phyloP scores from a whole-genome alignment of 164 flowering plant species.

The Aristolochia fimbriata region DNA sequence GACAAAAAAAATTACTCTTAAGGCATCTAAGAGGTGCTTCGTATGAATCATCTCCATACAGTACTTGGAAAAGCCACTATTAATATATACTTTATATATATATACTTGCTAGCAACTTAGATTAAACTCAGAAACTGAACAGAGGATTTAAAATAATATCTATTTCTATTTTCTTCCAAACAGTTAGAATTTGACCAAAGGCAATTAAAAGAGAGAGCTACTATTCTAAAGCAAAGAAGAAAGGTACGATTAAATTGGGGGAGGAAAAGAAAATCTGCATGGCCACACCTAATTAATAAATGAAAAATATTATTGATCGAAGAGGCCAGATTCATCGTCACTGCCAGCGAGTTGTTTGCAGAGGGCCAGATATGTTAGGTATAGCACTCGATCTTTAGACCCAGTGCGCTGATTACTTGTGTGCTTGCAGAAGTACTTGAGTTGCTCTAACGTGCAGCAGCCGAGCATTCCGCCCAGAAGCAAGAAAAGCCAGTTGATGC shows the following conservation, averaged over 20 bases:
- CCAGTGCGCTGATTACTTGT: conserved; percentile 35
- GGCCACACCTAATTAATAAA: too few species aligned
- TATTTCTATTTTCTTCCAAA: too few species aligned
- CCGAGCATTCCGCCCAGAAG: conserved; percentile 34
- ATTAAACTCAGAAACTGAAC: background rate
- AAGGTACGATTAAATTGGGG: too few species aligned
- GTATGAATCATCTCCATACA: too few species aligned
- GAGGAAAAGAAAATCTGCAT: too few species aligned
- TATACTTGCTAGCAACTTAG: too few species aligned
- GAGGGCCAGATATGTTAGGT: conserved; percentile 22
- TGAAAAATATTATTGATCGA: conserved; percentile 5
- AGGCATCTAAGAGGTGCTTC: conserved; percentile 78
- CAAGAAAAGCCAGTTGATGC: conserved; percentile 45
- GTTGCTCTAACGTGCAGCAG: conserved; percentile 24
- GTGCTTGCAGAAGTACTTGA: conserved; percentile 42
- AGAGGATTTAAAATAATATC: too few species aligned
- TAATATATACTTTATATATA: too few species aligned
- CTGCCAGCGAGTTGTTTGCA: conserved; percentile 24
- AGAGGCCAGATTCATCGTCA: conserved; percentile 7
- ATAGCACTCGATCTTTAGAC: conserved; percentile 40
- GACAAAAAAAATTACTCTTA: conserved; percentile 69
- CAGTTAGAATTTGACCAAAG: too few species aligned
- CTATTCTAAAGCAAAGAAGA: too few species aligned
- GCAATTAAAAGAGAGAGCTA: too few species aligned
- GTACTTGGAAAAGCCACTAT: too few species aligned